Evolutionary conservation across 257 asterid genomes (phyloP), one percentile per base, ranked within the genome.

Genomic region (Schizonepeta tenuifolia): DNA sequence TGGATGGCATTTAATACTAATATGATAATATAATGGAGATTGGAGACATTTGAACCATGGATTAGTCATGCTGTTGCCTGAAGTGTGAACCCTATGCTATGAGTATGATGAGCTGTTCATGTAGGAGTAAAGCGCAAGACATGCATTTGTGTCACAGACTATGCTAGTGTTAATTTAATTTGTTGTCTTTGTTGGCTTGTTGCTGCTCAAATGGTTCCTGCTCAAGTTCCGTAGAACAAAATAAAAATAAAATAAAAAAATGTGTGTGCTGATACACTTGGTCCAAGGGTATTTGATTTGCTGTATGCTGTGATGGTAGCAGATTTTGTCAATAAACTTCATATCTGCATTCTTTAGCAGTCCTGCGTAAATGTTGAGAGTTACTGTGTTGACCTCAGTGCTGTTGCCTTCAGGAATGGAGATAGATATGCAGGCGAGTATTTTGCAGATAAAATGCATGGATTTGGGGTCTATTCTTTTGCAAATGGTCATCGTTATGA

Each of bases 371-470:
- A 28, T 3, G 4, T 28, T 28, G 6, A 18, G 40, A 65, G 67
- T 71, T 67, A 61, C 40, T 31, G 41, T 58, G 56, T 13, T 80
- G 65, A 67, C 26, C 24, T 49, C 1, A 24, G 2, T 69, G 5
- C 26, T 69, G 35, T 40, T 68, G 53, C 35, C 24, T 28, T 36
- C 82, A 91, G 97, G 85, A 91, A 91, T 75, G 97, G 97, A 41
- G 97, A 91, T 76, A 86, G 93, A 70, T 91, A 86, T 71, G 90
- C 96, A 10, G 97, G 97, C 61, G 97, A 91, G 68, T 91, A 91
- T 77, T 91, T 91, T 84, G 96, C 95, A 12, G 95, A 91, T 81
- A 91, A 89, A 78, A 89, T 92, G 95, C 96, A 92, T 51, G 96
- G 97, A 28, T 92, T 92, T 77, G 97, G 97, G 57, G 87, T 89